These are phyloP conservation scores for Boletus tylopilopsis DNA, from an alignment of 768 basidiomycete genomes.

Conservation along the genomic window DNA sequence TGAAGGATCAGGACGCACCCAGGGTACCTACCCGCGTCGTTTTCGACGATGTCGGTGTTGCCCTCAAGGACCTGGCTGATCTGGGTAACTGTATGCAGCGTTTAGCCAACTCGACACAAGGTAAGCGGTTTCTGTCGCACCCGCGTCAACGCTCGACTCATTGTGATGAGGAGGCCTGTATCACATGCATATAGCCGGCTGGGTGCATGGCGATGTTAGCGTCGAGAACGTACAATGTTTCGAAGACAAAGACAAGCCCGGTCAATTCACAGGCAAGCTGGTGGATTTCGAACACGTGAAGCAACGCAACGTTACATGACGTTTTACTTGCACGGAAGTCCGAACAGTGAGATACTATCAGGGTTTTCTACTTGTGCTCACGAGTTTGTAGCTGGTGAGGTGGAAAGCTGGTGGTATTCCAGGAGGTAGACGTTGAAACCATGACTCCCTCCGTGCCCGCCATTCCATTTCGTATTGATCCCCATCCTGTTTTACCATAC, in stretches of 20 bases:
- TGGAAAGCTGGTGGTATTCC: too few species aligned
- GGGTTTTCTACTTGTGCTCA: neutral
- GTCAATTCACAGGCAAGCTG: slow-evolving; percentile 6
- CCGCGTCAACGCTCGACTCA: neutral
- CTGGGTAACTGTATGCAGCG: neutral
- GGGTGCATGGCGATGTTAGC: neutral
- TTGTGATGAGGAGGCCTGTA: neutral
- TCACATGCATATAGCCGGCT: neutral
- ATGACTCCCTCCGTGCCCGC: too few species aligned
- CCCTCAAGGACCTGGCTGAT: neutral
- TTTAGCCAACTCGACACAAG: neutral
- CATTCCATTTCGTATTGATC: too few species aligned
- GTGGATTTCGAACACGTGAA: slow-evolving; percentile 13
- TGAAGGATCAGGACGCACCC: too few species aligned
- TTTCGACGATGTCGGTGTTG: neutral
- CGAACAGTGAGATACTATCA: slow-evolving; percentile 6
- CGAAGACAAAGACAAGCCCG: neutral
- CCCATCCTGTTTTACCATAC: too few species aligned
- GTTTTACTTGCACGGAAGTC: neutral
- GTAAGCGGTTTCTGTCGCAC: neutral
- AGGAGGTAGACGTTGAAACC: too few species aligned
- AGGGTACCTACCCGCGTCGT: neutral
- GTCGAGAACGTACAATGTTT: neutral
- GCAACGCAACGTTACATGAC: neutral
- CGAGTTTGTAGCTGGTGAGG: slow-evolving; percentile 4